phyloP scores from a whole-genome alignment of 345 rosid genomes.

The Eucalyptus sp. region DNA sequence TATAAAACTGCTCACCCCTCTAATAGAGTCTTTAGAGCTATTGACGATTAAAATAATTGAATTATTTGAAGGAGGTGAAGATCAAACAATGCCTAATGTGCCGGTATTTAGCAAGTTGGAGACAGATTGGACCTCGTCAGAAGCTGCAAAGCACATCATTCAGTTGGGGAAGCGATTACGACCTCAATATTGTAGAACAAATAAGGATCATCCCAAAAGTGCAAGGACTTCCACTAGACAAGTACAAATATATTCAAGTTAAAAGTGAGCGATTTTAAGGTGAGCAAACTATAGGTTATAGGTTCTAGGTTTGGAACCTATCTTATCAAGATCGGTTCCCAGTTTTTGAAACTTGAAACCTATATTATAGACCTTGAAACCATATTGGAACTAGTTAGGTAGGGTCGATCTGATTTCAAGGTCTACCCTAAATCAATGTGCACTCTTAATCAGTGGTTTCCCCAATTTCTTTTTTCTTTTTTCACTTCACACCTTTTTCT shows the following conservation, averaged over 20 bases:
- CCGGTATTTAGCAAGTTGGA: neutral
- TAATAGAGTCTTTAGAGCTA: rapidly evolving
- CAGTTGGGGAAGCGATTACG: rapidly evolving
- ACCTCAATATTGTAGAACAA: neutral
- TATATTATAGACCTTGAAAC: neutral
- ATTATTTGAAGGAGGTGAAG: neutral
- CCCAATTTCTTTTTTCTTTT: neutral
- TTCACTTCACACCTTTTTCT: neutral
- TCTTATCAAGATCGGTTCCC: too few species aligned
- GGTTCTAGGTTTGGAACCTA: neutral
- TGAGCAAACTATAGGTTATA: rapidly evolving
- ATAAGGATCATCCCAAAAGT: neutral
- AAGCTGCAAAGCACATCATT: neutral
- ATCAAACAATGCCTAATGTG: neutral
- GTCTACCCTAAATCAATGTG: neutral
- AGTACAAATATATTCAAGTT: neutral
- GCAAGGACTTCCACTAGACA: neutral
- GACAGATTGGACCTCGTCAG: rapidly evolving
- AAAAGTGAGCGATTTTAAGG: neutral
- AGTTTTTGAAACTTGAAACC: too few species aligned
- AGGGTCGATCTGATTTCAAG: neutral
- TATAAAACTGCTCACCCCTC: rapidly evolving
- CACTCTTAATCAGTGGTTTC: neutral
- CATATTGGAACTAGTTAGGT: rapidly evolving
- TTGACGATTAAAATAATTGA: rapidly evolving